Percentiles rank a stretch among this genome's conserved stretches.
Evolutionary conservation across 2,329 filamentous ascomycete species (phyloP).

Genomic region (Diaporthe ilicicola): DNA sequence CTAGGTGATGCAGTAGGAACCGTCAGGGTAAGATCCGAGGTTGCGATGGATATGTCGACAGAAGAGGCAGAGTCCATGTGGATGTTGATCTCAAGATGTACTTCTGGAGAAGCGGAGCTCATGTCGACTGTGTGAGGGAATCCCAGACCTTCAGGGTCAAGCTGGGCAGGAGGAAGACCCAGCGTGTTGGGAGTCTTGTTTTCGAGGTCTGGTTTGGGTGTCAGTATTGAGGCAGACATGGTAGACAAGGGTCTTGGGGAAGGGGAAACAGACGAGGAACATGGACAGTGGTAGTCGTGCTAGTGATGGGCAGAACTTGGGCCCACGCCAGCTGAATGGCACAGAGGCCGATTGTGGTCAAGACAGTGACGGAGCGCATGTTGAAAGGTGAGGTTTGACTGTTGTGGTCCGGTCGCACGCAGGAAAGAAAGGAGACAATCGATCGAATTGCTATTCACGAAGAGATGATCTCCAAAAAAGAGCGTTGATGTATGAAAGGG

Average conservation of each 20-base stretch:
- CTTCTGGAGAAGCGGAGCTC: conserved; percentile 2
- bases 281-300: background rate
- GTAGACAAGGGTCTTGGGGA: background rate
- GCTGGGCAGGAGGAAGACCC: background rate
- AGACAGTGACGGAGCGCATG: conserved; percentile 19
- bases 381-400: background rate
- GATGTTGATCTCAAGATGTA: conserved; percentile 32
- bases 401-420: conserved; percentile 8
- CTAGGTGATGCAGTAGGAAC: background rate
- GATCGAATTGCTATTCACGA: conserved; percentile 34
- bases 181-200: background rate
- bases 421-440: conserved; percentile 25
- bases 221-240: background rate
- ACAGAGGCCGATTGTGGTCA: conserved; percentile 11
- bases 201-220: background rate
- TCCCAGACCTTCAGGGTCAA: conserved; percentile 3
- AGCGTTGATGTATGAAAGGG: conserved; percentile 20
- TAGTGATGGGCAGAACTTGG: background rate
- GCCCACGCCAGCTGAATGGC: conserved; percentile 13
- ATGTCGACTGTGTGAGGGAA: conserved; percentile 21
- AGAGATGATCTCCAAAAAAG: conserved; percentile 35
- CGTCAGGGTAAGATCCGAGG: conserved; percentile 5
- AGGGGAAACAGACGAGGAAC: background rate
- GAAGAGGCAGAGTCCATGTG: conserved; percentile 16
- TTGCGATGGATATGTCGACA: background rate